Percentiles rank a stretch among this genome's conserved stretches.
phyloP scores from a whole-genome alignment of 2,329 filamentous ascomycete species.

The Xylaria hypoxylon region DNA sequence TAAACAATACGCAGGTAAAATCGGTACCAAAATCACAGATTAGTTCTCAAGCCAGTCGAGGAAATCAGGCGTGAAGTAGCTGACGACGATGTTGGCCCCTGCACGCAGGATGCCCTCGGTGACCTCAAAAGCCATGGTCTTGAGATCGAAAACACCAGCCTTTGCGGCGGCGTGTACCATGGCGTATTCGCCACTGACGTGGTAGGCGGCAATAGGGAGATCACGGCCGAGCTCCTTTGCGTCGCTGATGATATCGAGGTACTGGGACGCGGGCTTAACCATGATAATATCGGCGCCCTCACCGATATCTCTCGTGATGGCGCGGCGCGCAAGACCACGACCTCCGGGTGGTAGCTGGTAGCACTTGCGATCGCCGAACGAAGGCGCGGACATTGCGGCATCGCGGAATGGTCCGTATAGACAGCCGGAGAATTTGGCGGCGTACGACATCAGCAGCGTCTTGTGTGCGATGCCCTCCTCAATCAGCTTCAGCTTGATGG shows the following conservation, averaged over 20 bases:
- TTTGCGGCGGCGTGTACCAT: slow-evolving; percentile 98
- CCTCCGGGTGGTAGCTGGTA: slow-evolving; percentile 96
- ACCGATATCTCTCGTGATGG: slow-evolving; percentile 87
- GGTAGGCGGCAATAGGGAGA: slow-evolving; percentile 93
- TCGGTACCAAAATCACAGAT: slow-evolving; percentile 1
- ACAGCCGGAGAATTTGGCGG: slow-evolving; percentile 96
- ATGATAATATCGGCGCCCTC: slow-evolving; percentile 99
- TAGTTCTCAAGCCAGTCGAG: slow-evolving; percentile 73
- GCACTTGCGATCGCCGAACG: slow-evolving; percentile 94
- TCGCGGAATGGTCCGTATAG: slow-evolving; percentile 98
- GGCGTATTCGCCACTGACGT: slow-evolving; percentile 95
- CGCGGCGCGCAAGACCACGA: slow-evolving; percentile 88
- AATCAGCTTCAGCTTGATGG: slow-evolving; percentile 97
- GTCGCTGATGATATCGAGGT: slow-evolving; percentile 97
- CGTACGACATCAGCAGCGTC: slow-evolving; percentile 95
- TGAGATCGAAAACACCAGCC: slow-evolving; percentile 95
- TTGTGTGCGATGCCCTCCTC: slow-evolving; percentile 93
- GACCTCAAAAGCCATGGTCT: slow-evolving; percentile 93
- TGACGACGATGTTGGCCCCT: slow-evolving; percentile 91
- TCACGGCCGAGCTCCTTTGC: slow-evolving; percentile 94
- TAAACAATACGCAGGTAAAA: slow-evolving; percentile 1
- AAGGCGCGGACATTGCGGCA: slow-evolving; percentile 89
- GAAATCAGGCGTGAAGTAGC: slow-evolving; percentile 91
- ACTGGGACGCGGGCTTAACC: slow-evolving; percentile 97
- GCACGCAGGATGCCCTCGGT: slow-evolving; percentile 93